These are phyloP conservation scores for Phytophthora sojae DNA, from an alignment of 352 stramenopile species.

Conservation along the genomic window DNA sequence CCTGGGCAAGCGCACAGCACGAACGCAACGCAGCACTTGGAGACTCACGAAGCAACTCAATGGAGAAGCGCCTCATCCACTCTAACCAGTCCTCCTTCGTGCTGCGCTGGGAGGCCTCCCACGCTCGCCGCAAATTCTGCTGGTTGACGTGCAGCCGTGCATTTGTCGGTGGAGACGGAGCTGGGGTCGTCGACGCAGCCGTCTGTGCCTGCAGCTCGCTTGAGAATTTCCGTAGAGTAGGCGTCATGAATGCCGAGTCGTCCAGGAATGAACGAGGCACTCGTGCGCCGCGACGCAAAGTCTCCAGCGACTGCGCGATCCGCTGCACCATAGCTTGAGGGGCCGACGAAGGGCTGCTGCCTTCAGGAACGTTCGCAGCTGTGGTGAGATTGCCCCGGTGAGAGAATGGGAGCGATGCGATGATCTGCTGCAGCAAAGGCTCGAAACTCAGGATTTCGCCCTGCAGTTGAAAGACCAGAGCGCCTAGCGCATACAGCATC, in stretches of 20 bases:
- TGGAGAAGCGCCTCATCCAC: constrained; percentile 97
- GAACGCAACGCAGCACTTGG: constrained; percentile 94
- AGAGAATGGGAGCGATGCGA: constrained; percentile 60
- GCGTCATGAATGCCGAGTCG: constrained; percentile 57
- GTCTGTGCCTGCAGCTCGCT: constrained; percentile 45
- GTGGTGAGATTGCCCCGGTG: constrained; percentile 34
- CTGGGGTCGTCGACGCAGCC: constrained; percentile 37
- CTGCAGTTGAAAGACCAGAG: constrained; percentile 82
- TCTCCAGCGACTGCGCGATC: constrained; percentile 63
- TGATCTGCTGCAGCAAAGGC: constrained; percentile 71
- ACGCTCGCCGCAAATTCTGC: constrained; percentile 92
- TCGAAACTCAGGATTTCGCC: constrained; percentile 78
- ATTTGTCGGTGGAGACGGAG: constrained; percentile 53
- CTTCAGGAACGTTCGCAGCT: constrained; percentile 23
- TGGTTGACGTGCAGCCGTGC: constrained; percentile 93
- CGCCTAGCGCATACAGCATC: constrained; percentile 76
- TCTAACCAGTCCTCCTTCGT: constrained; percentile 96
- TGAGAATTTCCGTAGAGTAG: constrained; percentile 50
- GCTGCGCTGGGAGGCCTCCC: constrained; percentile 94
- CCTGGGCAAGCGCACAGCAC: constrained; percentile 94
- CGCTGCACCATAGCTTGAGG: constrained; percentile 58
- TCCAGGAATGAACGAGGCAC: constrained; percentile 62
- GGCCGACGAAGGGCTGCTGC: constrained; percentile 29
- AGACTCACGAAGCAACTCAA: constrained; percentile 97
- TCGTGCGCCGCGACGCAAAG: constrained; percentile 52